phyloP scores from a whole-genome alignment of 345 rosid species.

The Eucalyptus rudis region DNA sequence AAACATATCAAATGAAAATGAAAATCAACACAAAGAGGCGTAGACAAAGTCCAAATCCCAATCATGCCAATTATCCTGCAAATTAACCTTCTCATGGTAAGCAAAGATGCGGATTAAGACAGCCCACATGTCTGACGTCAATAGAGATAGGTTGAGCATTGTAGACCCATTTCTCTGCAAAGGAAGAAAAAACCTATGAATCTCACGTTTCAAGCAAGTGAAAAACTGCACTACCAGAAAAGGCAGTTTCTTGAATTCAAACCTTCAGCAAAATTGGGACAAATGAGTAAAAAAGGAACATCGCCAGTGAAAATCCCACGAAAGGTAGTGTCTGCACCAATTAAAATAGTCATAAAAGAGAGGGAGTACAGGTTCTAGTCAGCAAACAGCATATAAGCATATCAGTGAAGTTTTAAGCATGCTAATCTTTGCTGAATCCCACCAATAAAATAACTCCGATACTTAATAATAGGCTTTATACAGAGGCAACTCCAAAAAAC shows the following conservation, averaged over 20 bases:
- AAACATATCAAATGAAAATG: background rate
- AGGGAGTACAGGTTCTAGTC: background rate
- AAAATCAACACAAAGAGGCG: background rate
- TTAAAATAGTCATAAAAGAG: background rate
- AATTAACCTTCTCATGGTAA: slow-evolving; percentile 72
- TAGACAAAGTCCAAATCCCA: background rate
- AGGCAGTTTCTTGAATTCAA: background rate
- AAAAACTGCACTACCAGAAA: background rate
- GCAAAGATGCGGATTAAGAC: slow-evolving; percentile 76
- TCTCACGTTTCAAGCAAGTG: background rate
- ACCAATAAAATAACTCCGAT: background rate
- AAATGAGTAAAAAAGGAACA: slow-evolving; percentile 76
- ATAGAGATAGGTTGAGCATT: slow-evolving; percentile 83
- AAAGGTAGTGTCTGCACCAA: slow-evolving; percentile 57
- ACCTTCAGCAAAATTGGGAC: slow-evolving; percentile 85
- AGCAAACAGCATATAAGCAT: background rate
- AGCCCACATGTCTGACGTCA: slow-evolving; percentile 95
- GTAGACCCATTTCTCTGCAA: slow-evolving; percentile 69
- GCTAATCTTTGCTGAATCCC: background rate
- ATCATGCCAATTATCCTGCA: background rate
- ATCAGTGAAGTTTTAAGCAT: background rate
- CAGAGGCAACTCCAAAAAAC: background rate
- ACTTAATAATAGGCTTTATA: background rate
- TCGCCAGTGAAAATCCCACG: slow-evolving; percentile 41
- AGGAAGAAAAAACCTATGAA: background rate